Evolutionary conservation across 2,329 filamentous ascomycete genomes (phyloP), one percentile per base, ranked within the genome.

Genomic region (Arthrocladium fulminans): DNA sequence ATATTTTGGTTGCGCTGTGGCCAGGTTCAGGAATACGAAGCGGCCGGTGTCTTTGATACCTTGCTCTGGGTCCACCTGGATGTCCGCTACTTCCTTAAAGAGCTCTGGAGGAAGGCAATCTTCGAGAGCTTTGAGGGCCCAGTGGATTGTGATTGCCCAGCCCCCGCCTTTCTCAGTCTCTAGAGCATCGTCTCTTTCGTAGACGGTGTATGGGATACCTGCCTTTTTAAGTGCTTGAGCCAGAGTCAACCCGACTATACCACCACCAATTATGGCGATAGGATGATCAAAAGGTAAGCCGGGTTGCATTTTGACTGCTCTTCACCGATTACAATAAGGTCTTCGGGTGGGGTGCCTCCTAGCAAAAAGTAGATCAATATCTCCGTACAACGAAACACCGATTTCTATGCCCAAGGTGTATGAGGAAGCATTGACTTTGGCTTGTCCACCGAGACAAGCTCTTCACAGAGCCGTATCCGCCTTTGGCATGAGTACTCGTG

Each of bases 191-290:
- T 64, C 62, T 20, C 60, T 58, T 24, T 64, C 62, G 48, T 56
- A 63, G 13, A 64, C 59, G 29, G 57, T 48, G 29, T 61, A 64
- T 25, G 62, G 59, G 24, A 64, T 63, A 12, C 55, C 55, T 45
- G 53, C 58, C 48, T 63, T 62, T 19, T 56, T 56, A 3, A 67
- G 60, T n/a, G 60, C 62, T 46, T 67, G 64, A 3, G 65, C 64
- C 2, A 68, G 58, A 20, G 57, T 58, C 1, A 68, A 56, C 2
- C 66, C 66, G 15, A 61, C 61, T 12, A 67, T 53, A 5, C 66
- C 66, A 20, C 55, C 63, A 10, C 66, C 66, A 15, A 65, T 56
- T 37, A 68, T 67, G 54, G 62, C 60, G 54, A 59, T 37, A 34
- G 56, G 54, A 49, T 56, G 53, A 48, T 58, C 27, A 54, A 42